These are phyloP conservation scores for Pulveroboletus frians DNA, from an alignment of 768 basidiomycete genomes.

Conservation along the genomic window DNA sequence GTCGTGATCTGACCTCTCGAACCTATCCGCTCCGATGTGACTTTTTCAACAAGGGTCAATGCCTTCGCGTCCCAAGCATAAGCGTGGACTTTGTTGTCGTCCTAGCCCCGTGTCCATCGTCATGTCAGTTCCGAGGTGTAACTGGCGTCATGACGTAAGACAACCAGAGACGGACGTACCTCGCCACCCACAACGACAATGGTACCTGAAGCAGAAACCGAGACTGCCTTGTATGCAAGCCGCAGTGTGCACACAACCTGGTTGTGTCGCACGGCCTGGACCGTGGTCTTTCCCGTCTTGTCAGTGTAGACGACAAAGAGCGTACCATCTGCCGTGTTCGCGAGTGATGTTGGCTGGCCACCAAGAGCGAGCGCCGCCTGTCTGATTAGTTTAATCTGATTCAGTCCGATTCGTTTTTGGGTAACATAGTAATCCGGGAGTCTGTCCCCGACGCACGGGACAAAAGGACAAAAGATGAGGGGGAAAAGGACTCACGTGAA, in stretches of 20 bases:
- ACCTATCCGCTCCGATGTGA: slow-evolving; percentile 60
- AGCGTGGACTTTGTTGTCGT: slow-evolving; percentile 75
- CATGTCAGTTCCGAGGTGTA: neutral
- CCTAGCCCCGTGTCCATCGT: slow-evolving; percentile 1
- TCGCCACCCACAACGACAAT: slow-evolving; percentile 72
- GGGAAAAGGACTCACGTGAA: slow-evolving; percentile 23
- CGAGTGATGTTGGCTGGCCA: slow-evolving; percentile 67
- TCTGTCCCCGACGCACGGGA: neutral
- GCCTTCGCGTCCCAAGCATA: slow-evolving; percentile 66
- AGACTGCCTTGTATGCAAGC: slow-evolving; percentile 48
- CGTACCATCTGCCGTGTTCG: slow-evolving; percentile 53
- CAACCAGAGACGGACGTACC: slow-evolving; percentile 36
- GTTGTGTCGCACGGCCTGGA: slow-evolving; percentile 68
- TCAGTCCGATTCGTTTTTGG: neutral
- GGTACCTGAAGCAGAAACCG: slow-evolving; percentile 48
- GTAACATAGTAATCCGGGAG: neutral
- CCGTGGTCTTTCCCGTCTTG: slow-evolving; percentile 31
- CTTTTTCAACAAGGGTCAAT: slow-evolving; percentile 44
- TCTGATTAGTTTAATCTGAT: slow-evolving; percentile 31
- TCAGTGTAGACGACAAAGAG: slow-evolving; percentile 55
- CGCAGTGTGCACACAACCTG: slow-evolving; percentile 59
- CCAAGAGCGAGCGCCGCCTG: slow-evolving; percentile 46
- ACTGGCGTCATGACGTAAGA: neutral
- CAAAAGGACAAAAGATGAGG: too few relatives aligned
- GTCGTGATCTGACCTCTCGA: slow-evolving; percentile 55